phyloP scores from a whole-genome alignment of 2,329 filamentous ascomycete species.

The Arthrobotrys sinensis region DNA sequence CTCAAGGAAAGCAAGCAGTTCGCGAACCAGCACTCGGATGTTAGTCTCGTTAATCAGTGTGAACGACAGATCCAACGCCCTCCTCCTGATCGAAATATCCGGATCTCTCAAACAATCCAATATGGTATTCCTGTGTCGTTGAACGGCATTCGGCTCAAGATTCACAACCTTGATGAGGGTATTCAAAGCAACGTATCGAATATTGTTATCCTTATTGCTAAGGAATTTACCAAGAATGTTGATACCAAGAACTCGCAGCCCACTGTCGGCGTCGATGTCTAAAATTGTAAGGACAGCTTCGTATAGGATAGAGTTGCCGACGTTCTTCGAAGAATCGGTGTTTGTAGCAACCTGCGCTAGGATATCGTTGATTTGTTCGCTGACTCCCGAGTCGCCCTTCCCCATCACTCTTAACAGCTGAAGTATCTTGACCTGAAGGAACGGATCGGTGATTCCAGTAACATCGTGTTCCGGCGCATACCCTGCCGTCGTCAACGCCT shows the following conservation, averaged over 20 bases:
- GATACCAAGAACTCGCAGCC: conserved; percentile 91
- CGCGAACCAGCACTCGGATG: conserved; percentile 91
- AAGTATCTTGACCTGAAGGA: conserved; percentile 96
- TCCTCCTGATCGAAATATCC: conserved; percentile 95
- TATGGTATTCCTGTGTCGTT: conserved; percentile 96
- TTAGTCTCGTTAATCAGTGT: conserved; percentile 98
- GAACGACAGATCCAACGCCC: conserved; percentile 97
- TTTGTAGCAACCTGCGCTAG: conserved; percentile 97
- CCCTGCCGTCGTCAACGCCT: conserved; percentile 91
- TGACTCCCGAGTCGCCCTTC: conserved; percentile 86
- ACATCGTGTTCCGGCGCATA: conserved; percentile 99
- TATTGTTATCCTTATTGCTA: conserved; percentile 99
- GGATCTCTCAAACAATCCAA: conserved; percentile 95
- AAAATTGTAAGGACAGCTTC: conserved; percentile 97
- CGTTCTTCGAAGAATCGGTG: conserved; percentile 97
- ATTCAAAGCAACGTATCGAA: conserved; percentile 96
- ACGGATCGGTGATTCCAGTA: conserved; percentile 96
- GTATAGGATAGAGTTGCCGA: conserved; percentile 97
- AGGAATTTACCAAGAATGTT: conserved; percentile 99
- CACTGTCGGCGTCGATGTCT: conserved; percentile 97
- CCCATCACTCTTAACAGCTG: conserved; percentile 87
- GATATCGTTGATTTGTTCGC: conserved; percentile 98
- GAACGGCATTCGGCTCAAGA: conserved; percentile 96
- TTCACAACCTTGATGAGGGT: conserved; percentile 98
- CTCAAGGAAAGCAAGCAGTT: conserved; percentile 94